Evolutionary conservation across 2,329 filamentous ascomycete species (phyloP), one percentile per base, ranked within the genome.

Genomic region (Ophiocordyceps camponoti-floridani): DNA sequence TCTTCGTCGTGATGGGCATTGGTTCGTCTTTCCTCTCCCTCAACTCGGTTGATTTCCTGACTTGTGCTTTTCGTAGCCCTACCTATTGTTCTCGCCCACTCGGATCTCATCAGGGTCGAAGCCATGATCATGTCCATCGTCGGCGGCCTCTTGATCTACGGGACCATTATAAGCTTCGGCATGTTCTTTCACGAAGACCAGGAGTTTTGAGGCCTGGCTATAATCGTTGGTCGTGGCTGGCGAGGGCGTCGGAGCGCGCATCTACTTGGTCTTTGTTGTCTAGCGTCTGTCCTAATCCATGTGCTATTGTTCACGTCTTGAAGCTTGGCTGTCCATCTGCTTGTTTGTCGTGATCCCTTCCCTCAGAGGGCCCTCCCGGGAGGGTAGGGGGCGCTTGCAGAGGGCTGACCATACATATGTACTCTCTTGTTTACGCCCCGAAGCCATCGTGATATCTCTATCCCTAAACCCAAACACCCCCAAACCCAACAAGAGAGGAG

Each of bases 181-280:
- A 84, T 95, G 79, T 98, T 96, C 69, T 98, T 98, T 72, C 83
- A 89, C 61, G 88, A 96, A 64, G 87, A 96, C 61, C 84, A 94
- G 59, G 91, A 96, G 55, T 98, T 96, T 62, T 96, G 66, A 67
- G 55, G 40, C 23, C 23, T 9, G 14, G 6, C 2, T 11, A 9
- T 19, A 14, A 9, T 27, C 35, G 8, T 23, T 7, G 23, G 35
- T 38, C 35, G 16, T 18, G 35, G 35, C 35, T 38, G 14, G 35
- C 9, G 8, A 38, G 35, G 33, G 35, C 35, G 35, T 38, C 35
- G 35, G 35, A 38, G 35, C 35, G 35, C 14, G 35, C 35, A 38
- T 38, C n/a, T 14, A 18, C n/a, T 16, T n/a, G n/a, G 35, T 38
- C n/a, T 18, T 38, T 38, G 8, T 18, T 38, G 9, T 18, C 14